A percentile compares a stretch with the other conserved stretches of the same genome.
phyloP scores from a whole-genome alignment of 169 alveolate species.

The Plasmodium gonderi region DNA sequence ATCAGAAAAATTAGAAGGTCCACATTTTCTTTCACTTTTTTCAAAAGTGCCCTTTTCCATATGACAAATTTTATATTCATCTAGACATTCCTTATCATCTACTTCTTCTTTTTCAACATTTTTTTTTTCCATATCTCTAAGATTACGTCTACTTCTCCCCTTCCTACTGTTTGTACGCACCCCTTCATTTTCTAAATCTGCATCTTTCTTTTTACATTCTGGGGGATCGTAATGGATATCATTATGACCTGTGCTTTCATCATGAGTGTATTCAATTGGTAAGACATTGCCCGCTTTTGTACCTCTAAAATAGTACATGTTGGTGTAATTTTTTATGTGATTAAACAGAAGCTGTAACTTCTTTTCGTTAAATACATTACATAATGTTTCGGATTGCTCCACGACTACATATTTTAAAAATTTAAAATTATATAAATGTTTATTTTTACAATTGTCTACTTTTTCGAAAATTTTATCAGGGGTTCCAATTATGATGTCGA shows the following conservation, averaged over 20 bases:
- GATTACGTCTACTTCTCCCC: neutral
- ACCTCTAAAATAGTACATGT: slow-evolving; percentile 65
- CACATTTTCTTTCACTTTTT: neutral
- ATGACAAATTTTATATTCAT: neutral
- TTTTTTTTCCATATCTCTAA: neutral
- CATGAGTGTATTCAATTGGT: too few species aligned
- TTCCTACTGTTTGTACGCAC: neutral
- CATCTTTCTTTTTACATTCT: neutral
- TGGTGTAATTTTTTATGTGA: slow-evolving; percentile 59
- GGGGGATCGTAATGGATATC: neutral
- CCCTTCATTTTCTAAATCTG: neutral
- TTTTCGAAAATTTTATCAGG: slow-evolving; percentile 76
- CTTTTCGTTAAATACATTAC: slow-evolving; percentile 64
- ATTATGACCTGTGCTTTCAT: too few species aligned
- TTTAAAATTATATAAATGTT: slow-evolving; percentile 74
- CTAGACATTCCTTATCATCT: neutral
- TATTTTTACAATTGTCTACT: slow-evolving; percentile 59
- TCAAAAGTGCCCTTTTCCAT: neutral
- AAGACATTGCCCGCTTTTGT: neutral
- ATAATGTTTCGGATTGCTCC: slow-evolving; percentile 62
- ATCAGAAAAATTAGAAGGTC: neutral
- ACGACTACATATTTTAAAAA: slow-evolving; percentile 63
- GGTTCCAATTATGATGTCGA: slow-evolving; percentile 67
- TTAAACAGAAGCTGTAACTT: slow-evolving; percentile 61
- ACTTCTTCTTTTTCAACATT: neutral